These are phyloP conservation scores for Porcisia hertigi DNA, from an alignment of 208 protist species.

Conservation along the genomic window DNA sequence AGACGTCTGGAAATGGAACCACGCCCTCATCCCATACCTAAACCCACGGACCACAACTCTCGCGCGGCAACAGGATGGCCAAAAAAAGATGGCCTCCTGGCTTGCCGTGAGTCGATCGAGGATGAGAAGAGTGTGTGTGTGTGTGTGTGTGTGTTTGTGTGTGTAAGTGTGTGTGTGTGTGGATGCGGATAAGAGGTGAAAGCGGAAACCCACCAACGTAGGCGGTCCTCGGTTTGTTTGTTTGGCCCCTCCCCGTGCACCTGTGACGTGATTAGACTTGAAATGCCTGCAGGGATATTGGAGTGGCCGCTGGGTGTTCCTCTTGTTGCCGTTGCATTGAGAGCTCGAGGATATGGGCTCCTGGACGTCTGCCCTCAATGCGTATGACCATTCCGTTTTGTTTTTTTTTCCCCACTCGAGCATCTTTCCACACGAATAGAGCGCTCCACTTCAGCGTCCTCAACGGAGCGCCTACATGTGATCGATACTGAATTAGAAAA, in stretches of 20 bases:
- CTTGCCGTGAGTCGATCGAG: background rate
- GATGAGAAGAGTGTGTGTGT: background rate
- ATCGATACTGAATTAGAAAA: background rate
- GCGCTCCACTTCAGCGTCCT: background rate
- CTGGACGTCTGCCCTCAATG: background rate
- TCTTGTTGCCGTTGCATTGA: background rate
- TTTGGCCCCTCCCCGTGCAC: background rate
- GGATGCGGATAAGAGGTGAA: too few relatives aligned
- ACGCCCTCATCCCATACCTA: background rate
- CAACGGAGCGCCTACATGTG: background rate
- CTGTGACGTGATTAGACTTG: background rate
- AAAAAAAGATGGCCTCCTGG: too few relatives aligned
- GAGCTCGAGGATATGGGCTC: background rate
- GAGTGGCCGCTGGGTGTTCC: background rate
- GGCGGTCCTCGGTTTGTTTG: too few relatives aligned
- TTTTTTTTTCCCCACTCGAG: background rate
- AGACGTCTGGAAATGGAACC: background rate
- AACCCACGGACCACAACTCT: background rate
- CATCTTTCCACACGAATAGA: background rate
- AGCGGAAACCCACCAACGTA: too few relatives aligned
- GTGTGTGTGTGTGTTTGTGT: too few relatives aligned
- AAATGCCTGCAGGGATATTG: background rate
- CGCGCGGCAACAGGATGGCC: background rate
- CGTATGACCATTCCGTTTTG: background rate
- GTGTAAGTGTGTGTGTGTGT: too few relatives aligned